Evolutionary conservation across 164 flowering plant species (phyloP).

Genomic region (Liriodendron chinense): DNA sequence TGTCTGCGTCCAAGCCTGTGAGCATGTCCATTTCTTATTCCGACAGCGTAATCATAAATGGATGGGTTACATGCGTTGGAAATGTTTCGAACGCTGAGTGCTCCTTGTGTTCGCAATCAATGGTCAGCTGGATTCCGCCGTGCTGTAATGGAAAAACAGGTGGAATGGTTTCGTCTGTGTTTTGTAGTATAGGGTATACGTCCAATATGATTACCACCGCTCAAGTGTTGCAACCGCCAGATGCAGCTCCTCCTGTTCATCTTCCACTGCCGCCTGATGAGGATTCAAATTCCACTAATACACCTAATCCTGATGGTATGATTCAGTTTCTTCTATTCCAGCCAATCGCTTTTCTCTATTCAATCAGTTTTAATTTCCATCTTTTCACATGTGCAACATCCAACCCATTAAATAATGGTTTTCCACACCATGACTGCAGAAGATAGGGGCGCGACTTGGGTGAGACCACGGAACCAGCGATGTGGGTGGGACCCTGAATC

Average conservation of each 20-base stretch:
- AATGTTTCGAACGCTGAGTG: slow-evolving; percentile 27
- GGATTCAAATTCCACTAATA: too few species aligned
- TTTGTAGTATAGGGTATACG: slow-evolving; percentile 26
- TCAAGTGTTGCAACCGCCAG: background rate
- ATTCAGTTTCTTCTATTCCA: too few species aligned
- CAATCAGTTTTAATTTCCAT: too few species aligned
- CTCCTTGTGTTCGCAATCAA: slow-evolving; percentile 13
- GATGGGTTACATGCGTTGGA: slow-evolving; percentile 35
- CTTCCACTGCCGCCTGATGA: background rate
- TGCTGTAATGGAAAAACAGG: slow-evolving; percentile 14
- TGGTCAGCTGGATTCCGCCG: background rate
- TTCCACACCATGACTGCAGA: too few species aligned
- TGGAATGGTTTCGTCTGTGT: slow-evolving; percentile 15
- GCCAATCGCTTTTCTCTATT: too few species aligned
- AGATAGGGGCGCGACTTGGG: too few species aligned
- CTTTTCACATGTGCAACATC: too few species aligned
- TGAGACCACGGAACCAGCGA: too few species aligned
- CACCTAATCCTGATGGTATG: too few species aligned
- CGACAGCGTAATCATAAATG: slow-evolving; percentile 13
- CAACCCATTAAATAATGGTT: too few species aligned
- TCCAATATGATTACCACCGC: slow-evolving; percentile 4
- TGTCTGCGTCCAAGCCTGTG: background rate
- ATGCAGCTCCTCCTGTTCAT: background rate
- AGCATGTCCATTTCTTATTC: too few species aligned
- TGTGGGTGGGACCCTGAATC: too few species aligned